A percentile compares a stretch with the other conserved stretches of the same genome.
These are phyloP conservation scores for Closterium sp. DNA, from an alignment of 139 green algal species.

Conservation along the genomic window DNA sequence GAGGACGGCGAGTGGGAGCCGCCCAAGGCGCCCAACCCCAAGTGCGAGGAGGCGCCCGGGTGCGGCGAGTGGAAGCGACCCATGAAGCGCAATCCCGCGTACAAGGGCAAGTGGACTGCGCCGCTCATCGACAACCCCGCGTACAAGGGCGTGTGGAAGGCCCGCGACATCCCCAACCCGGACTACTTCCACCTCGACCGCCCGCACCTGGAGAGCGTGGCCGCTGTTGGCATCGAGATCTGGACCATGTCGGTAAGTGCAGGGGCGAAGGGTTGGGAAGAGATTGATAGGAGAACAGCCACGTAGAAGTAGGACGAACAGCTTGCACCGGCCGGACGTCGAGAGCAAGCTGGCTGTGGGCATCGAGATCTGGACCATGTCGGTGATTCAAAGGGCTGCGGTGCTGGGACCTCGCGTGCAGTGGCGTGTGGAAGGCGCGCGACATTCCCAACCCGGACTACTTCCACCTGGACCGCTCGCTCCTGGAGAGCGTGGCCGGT, in stretches of 20 bases:
- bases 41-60: conserved; percentile 63
- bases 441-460: conserved; percentile 79
- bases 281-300: too few species aligned
- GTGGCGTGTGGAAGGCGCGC: conserved; percentile 55
- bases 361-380: conserved; percentile 83
- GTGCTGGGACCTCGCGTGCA: conserved; percentile 92
- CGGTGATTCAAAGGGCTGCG: conserved; percentile 13
- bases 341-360: conserved; percentile 70
- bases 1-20: conserved; percentile 91
- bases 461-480: conserved; percentile 64
- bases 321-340: conserved; percentile 68
- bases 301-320: too few species aligned
- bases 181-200: conserved; percentile 66
- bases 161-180: conserved; percentile 75
- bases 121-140: conserved; percentile 83
- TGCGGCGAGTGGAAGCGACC: conserved; percentile 86
- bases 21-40: conserved; percentile 61
- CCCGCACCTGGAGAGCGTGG: conserved; percentile 70
- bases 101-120: conserved; percentile 74
- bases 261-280: neutral
- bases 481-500: conserved; percentile 68
- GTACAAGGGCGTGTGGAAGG: conserved; percentile 73
- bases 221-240: conserved; percentile 81
- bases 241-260: conserved; percentile 65
- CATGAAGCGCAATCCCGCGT: conserved; percentile 82